phyloP scores from a whole-genome alignment of 2,329 filamentous ascomycete genomes.

The Cladosporium phlei region DNA sequence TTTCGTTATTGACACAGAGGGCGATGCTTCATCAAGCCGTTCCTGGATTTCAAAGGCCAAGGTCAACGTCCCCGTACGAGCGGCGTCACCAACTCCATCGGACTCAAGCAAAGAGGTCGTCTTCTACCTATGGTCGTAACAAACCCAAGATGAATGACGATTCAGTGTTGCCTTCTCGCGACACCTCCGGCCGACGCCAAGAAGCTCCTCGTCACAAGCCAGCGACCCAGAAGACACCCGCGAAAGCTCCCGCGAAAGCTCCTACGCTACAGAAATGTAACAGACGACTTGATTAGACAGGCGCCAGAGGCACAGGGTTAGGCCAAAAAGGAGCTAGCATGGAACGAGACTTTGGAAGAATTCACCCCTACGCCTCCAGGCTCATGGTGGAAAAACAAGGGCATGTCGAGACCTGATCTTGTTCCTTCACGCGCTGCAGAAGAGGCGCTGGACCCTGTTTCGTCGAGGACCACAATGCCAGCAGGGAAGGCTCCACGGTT shows the following conservation, averaged over 20 bases:
- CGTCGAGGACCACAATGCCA: too few species aligned
- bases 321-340: constrained; percentile 18
- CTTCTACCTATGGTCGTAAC: constrained; percentile 56
- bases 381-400: constrained; percentile 26
- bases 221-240: background rate
- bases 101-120: constrained; percentile 71
- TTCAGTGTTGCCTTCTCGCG: constrained; percentile 15
- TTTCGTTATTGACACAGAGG: constrained; percentile 33
- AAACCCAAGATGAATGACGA: constrained; percentile 25
- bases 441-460: too few species aligned
- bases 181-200: background rate
- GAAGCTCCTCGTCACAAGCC: background rate
- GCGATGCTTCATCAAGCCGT: constrained; percentile 25
- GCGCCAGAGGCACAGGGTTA: constrained; percentile 23
- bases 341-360: constrained; percentile 14
- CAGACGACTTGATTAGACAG: constrained; percentile 21
- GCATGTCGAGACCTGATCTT: constrained; percentile 21
- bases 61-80: constrained; percentile 26
- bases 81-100: constrained; percentile 41
- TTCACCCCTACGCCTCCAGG: constrained; percentile 25
- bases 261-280: constrained; percentile 12
- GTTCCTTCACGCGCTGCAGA: constrained; percentile 15
- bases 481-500: too few species aligned
- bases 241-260: background rate
- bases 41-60: constrained; percentile 13